Conservation (phyloP, 208 protist genomes). For the Acanthamoeba castellanii region DNA sequence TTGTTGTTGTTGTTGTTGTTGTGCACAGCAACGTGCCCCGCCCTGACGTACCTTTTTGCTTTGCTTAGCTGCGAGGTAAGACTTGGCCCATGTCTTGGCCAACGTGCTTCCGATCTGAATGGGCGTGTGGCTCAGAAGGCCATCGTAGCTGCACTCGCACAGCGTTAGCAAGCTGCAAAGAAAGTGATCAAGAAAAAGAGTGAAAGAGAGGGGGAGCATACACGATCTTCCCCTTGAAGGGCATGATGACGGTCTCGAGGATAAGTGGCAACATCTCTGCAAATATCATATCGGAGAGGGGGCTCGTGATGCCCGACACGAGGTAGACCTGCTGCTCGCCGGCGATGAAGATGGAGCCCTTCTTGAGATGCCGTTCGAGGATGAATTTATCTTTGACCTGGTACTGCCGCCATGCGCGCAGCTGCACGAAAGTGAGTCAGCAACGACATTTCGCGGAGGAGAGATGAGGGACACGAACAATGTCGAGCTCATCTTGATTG, state of each 20-base stretch:
- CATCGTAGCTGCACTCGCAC: constrained; percentile 21
- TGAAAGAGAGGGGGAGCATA: not conserved
- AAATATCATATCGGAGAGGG: constrained; percentile 49
- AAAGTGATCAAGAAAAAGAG: not conserved
- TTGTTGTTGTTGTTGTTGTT: not conserved
- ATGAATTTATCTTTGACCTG: constrained; percentile 58
- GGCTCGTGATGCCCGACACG: constrained; percentile 26
- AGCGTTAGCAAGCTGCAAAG: too few species aligned
- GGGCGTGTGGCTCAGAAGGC: constrained; percentile 12
- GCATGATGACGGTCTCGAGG: constrained; percentile 59
- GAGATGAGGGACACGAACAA: not conserved
- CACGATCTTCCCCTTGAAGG: constrained; percentile 41
- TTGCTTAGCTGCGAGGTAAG: constrained; percentile 23
- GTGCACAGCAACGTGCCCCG: not conserved
- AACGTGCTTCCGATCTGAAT: not conserved
- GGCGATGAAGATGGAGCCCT: constrained; percentile 49
- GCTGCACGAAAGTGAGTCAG: not conserved
- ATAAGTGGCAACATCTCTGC: constrained; percentile 28
- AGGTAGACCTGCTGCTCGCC: constrained; percentile 40
- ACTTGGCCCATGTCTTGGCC: constrained; percentile 28
- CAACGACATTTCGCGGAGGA: not conserved
- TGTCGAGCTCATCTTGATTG: constrained; percentile 38
- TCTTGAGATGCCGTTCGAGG: constrained; percentile 31
- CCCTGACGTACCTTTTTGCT: not conserved
- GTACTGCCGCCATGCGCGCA: constrained; percentile 1